phyloP scores from a whole-genome alignment of 495 filamentous ascomycete species.

The Talaromyces wortmannii region DNA sequence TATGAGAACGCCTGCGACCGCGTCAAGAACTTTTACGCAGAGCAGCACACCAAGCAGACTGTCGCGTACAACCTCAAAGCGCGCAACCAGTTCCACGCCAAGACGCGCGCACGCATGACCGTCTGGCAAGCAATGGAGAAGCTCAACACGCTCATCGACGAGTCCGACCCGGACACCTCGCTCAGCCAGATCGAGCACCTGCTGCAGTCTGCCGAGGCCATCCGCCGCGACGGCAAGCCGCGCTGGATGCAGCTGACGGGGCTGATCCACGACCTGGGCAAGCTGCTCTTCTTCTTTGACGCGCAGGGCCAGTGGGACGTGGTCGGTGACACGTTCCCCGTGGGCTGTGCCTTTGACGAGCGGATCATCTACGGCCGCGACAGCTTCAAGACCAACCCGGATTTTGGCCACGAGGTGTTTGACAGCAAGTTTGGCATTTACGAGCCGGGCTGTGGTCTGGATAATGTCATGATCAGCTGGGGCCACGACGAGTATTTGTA shows the following conservation, averaged over 20 bases:
- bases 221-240: conserved; percentile 81
- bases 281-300: conserved; percentile 78
- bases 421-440: conserved; percentile 73
- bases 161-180: conserved; percentile 79
- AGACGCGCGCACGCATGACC: conserved; percentile 65
- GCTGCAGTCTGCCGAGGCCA: conserved; percentile 79
- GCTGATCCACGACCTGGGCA: conserved; percentile 86
- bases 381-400: conserved; percentile 66
- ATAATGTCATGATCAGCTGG: conserved; percentile 85
- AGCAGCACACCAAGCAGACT: conserved; percentile 80
- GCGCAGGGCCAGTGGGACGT: conserved; percentile 87
- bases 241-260: conserved; percentile 89
- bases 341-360: conserved; percentile 76
- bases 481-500: conserved; percentile 92
- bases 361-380: conserved; percentile 69
- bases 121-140: conserved; percentile 89
- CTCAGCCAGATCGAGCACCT: conserved; percentile 85
- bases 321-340: conserved; percentile 86
- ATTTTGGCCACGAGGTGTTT: conserved; percentile 58
- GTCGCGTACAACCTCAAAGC: conserved; percentile 77
- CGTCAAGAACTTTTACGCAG: conserved; percentile 75
- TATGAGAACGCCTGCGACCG: conserved; percentile 73
- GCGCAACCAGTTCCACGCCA: conserved; percentile 61
- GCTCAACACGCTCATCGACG: conserved; percentile 81
- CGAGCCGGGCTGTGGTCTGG: conserved; percentile 63